Evolutionary conservation across 106 monocot species (phyloP).

Genomic region (Phalaenopsis equestris): DNA sequence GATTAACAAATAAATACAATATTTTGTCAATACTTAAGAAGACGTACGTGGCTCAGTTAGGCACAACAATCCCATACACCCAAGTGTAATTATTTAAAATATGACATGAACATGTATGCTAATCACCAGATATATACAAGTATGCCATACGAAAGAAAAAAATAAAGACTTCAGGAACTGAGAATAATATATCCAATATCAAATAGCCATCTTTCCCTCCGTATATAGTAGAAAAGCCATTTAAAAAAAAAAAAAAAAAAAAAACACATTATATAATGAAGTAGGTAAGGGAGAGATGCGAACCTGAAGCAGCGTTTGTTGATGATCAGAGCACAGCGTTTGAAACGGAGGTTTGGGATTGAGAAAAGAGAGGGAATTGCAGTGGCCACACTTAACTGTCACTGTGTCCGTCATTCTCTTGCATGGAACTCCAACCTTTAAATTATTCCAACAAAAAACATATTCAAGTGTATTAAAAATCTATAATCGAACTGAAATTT

Average conservation of each 20-base stretch:
- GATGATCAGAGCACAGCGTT: slow-evolving; percentile 16
- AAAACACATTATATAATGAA: not conserved
- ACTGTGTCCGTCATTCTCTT: slow-evolving; percentile 70
- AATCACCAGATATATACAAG: too few species aligned
- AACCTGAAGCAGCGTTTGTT: slow-evolving; percentile 36
- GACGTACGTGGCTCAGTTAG: too few species aligned
- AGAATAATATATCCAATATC: too few species aligned
- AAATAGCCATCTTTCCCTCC: not conserved
- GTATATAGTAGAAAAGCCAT: not conserved
- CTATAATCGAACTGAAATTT: not conserved
- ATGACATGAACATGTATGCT: too few species aligned
- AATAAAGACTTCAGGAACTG: too few species aligned
- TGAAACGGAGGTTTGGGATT: slow-evolving; percentile 37
- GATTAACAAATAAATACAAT: too few species aligned
- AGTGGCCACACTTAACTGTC: slow-evolving; percentile 89
- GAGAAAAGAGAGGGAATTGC: slow-evolving; percentile 71
- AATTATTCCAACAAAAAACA: not conserved
- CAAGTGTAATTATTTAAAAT: too few species aligned
- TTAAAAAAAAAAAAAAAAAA: not conserved
- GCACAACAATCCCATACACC: too few species aligned
- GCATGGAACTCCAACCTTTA: slow-evolving; percentile 84
- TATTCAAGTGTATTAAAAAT: not conserved
- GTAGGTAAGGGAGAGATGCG: not conserved
- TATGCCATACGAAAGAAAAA: too few species aligned
- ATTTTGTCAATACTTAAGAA: too few species aligned